phyloP scores from a whole-genome alignment of 192 early-diverging fungal species.

The Entomortierella lignicola region DNA sequence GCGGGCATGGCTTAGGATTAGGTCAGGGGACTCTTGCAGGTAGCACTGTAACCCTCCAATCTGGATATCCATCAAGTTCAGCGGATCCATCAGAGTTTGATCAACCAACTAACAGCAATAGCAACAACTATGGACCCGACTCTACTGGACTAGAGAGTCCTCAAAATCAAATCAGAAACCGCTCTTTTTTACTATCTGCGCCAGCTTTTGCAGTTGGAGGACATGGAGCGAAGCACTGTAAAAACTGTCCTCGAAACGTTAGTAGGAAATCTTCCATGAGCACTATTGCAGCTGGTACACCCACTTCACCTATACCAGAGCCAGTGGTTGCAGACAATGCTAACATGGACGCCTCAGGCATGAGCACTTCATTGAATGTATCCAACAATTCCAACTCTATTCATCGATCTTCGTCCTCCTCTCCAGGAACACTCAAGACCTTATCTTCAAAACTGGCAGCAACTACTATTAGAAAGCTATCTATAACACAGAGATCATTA shows the following conservation, averaged over 20 bases:
- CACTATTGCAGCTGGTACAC: background rate
- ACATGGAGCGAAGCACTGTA: constrained; percentile 2
- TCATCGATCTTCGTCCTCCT: constrained; percentile 5
- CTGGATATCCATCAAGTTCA: constrained; percentile 17
- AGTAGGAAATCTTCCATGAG: constrained; percentile 10
- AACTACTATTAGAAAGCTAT: constrained; percentile 33
- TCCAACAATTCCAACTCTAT: background rate
- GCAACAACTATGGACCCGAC: constrained; percentile 6
- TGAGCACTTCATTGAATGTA: constrained; percentile 6
- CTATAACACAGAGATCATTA: constrained; percentile 22
- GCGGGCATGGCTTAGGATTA: background rate
- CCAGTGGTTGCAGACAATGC: background rate
- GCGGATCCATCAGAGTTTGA: constrained; percentile 23
- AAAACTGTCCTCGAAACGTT: constrained; percentile 12
- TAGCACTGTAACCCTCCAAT: constrained; percentile 9
- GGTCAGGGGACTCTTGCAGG: background rate
- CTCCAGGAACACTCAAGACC: constrained; percentile 9
- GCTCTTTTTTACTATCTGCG: constrained; percentile 3
- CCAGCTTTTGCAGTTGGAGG: constrained; percentile 25
- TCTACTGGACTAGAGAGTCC: constrained; percentile 25
- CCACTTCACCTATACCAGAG: background rate
- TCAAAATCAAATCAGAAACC: constrained; percentile 1
- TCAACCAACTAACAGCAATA: background rate
- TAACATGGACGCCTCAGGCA: constrained; percentile 25
- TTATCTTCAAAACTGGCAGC: constrained; percentile 33